Evolutionary conservation across 495 filamentous ascomycete species (phyloP).

Genomic region (Lasiosphaeriaceae sp.): DNA sequence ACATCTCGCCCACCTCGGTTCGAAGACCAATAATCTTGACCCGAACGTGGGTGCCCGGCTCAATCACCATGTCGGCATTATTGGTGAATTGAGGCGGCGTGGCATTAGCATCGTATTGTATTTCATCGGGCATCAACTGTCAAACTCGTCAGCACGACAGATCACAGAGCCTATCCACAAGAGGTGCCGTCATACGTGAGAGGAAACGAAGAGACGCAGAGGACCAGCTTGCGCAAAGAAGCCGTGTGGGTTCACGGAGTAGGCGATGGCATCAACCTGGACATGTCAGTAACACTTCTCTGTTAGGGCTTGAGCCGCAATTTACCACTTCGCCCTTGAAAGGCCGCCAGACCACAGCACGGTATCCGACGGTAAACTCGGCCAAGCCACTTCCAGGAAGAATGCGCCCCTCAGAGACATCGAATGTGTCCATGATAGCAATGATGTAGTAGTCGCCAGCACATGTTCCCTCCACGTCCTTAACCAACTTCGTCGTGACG

Average conservation of each 20-base stretch:
- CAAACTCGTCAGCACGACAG: slow-evolving; percentile 10
- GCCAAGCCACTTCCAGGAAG: slow-evolving; percentile 84
- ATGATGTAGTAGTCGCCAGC: slow-evolving; percentile 94
- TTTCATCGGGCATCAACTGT: slow-evolving; percentile 86
- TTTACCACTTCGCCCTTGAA: slow-evolving; percentile 95
- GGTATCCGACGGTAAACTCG: slow-evolving; percentile 91
- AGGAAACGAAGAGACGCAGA: slow-evolving; percentile 81
- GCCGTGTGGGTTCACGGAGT: slow-evolving; percentile 82
- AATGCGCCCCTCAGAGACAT: slow-evolving; percentile 88
- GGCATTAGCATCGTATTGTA: slow-evolving; percentile 89
- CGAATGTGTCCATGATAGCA: slow-evolving; percentile 88
- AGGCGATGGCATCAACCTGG: slow-evolving; percentile 88
- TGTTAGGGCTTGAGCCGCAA: slow-evolving; percentile 6
- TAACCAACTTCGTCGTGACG: slow-evolving; percentile 77
- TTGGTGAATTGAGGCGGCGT: slow-evolving; percentile 81
- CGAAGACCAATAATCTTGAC: slow-evolving; percentile 90
- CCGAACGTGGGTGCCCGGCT: slow-evolving; percentile 87
- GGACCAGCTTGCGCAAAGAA: slow-evolving; percentile 92
- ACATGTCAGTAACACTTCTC: slow-evolving; percentile 11
- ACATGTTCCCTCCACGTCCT: slow-evolving; percentile 90
- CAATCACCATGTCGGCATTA: slow-evolving; percentile 87
- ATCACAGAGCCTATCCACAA: not conserved
- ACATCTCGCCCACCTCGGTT: slow-evolving; percentile 88
- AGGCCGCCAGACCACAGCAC: slow-evolving; percentile 93
- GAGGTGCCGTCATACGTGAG: slow-evolving; percentile 57